Conservation (phyloP, 345 rosid species). For the Arabis alpina region DNA sequence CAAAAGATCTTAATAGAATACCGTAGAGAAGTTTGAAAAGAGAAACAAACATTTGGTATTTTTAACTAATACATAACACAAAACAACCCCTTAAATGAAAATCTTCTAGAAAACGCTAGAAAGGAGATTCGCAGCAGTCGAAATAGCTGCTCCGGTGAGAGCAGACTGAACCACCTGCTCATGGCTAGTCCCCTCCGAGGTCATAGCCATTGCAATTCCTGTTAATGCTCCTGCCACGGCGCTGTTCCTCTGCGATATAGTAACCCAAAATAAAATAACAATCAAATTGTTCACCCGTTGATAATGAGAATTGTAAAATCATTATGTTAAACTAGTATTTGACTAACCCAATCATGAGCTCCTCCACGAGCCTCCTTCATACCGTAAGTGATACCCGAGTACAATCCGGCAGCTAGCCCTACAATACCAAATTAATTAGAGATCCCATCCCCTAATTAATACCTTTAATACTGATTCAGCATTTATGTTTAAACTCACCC, state of each 20-base stretch:
- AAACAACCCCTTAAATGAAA: background rate
- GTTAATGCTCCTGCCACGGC: slow-evolving; percentile 94
- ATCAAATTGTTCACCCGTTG: background rate
- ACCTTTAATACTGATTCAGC: background rate
- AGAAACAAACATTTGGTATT: slow-evolving; percentile 7
- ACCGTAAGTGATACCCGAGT: slow-evolving; percentile 89
- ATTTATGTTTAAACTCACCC: slow-evolving; percentile 57
- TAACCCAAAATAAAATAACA: background rate
- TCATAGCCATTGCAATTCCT: slow-evolving; percentile 75
- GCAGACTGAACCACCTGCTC: slow-evolving; percentile 87
- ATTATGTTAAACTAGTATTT: background rate
- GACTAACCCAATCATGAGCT: slow-evolving; percentile 85
- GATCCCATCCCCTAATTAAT: background rate
- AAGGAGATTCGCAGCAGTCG: slow-evolving; percentile 86
- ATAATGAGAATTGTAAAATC: background rate
- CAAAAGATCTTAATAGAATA: too few species aligned
- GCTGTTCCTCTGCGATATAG: slow-evolving; percentile 68
- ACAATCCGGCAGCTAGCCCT: slow-evolving; percentile 91
- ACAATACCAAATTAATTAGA: slow-evolving; percentile 25
- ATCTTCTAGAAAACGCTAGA: slow-evolving; percentile 56
- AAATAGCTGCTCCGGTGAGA: slow-evolving; percentile 90
- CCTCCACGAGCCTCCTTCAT: slow-evolving; percentile 83
- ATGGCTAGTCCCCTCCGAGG: slow-evolving; percentile 65
- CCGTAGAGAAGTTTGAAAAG: too few species aligned
- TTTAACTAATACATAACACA: slow-evolving; percentile 13